Percentiles rank a stretch among this genome's conserved stretches.
Conservation (phyloP, 2,329 filamentous ascomycete species). For the Ascochyta fabae region DNA sequence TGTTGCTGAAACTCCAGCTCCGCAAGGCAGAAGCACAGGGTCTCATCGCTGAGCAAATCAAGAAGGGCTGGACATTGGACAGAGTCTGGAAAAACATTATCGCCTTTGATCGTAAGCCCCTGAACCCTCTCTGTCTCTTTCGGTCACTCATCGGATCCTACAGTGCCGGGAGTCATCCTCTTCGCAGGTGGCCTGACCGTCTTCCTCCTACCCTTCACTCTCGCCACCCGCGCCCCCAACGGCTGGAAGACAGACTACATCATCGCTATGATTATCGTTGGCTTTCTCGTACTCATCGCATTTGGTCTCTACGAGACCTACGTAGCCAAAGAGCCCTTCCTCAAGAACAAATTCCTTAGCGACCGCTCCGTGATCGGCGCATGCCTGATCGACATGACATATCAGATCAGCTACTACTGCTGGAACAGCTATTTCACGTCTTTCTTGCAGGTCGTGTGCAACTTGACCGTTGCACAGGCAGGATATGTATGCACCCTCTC, state of each 20-base stretch:
- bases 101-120: constrained; percentile 1
- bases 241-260: constrained; percentile 61
- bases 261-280: constrained; percentile 58
- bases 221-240: constrained; percentile 56
- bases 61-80: constrained; percentile 53
- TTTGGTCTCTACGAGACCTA: constrained; percentile 62
- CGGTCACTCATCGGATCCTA: not conserved
- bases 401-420: constrained; percentile 63
- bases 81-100: constrained; percentile 49
- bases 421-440: constrained; percentile 61
- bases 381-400: constrained; percentile 61
- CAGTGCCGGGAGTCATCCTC: constrained; percentile 54
- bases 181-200: constrained; percentile 54
- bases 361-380: constrained; percentile 67
- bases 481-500: constrained; percentile 50
- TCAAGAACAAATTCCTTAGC: constrained; percentile 65
- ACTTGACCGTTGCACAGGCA: constrained; percentile 61
- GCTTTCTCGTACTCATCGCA: constrained; percentile 54
- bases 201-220: constrained; percentile 58
- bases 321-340: constrained; percentile 55
- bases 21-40: constrained; percentile 62
- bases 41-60: constrained; percentile 55
- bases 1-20: constrained; percentile 47
- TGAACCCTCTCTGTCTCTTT: not conserved
- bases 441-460: constrained; percentile 66